Conservation (phyloP, 2,329 filamentous ascomycete genomes). For the Alternaria novae-zelandiae region DNA sequence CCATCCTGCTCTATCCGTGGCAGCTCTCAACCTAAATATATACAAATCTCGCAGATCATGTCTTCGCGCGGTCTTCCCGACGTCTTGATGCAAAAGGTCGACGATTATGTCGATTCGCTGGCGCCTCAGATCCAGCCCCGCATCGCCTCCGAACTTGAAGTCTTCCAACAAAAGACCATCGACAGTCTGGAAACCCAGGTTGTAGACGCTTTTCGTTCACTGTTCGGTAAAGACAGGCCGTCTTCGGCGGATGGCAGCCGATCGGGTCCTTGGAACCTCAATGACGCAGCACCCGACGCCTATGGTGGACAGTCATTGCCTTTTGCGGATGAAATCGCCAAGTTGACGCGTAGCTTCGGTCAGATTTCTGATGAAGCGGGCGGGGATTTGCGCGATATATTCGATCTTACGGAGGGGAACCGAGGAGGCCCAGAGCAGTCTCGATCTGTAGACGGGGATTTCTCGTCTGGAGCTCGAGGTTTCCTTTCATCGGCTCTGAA, state of each 20-base stretch:
- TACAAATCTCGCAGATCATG: constrained; percentile 10
- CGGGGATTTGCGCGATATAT: constrained; percentile 37
- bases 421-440: constrained; percentile 14
- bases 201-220: constrained; percentile 36
- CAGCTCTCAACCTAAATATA: background rate
- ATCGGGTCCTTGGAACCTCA: constrained; percentile 28
- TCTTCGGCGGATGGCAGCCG: constrained; percentile 22
- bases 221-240: constrained; percentile 31
- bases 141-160: constrained; percentile 37
- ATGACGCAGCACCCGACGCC: constrained; percentile 35
- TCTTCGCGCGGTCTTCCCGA: constrained; percentile 30
- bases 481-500: constrained; percentile 36
- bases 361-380: constrained; percentile 37
- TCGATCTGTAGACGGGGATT: constrained; percentile 22
- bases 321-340: constrained; percentile 39
- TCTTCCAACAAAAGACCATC: constrained; percentile 41
- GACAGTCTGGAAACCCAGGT: constrained; percentile 40
- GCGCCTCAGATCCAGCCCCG: constrained; percentile 42
- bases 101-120: constrained; percentile 40
- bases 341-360: constrained; percentile 37
- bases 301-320: constrained; percentile 38
- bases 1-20: background rate
- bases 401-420: constrained; percentile 31
- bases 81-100: constrained; percentile 35
- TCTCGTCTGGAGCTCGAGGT: constrained; percentile 25